Base-by-base conservation (phyloP, 192 early-diverging fungal species). In the Coemansia sp. region DNA sequence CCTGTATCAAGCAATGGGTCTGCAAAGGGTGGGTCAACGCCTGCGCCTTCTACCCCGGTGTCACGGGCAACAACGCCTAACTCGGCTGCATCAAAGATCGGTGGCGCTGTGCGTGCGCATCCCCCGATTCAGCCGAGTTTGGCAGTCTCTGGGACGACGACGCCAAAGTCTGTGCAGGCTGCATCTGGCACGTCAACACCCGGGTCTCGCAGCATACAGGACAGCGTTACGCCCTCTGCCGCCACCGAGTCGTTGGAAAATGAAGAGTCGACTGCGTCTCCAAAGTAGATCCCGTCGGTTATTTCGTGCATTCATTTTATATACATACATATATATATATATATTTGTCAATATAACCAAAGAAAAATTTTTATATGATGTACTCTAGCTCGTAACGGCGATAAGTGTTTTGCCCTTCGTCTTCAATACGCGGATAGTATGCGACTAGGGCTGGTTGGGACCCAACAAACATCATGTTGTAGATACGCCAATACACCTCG, bases 401-500 rank as follows among this genome's bases (percentile, higher is more conserved):
- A 64, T 92, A 99, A 14, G 61, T 85, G 71, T 95, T 95, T 14
- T 82, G 56, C 7, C 77, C 85, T 62, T 93, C 90, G 70, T 92
- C 85, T 62, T 97, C 95, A 38, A 98, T 88, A 22, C 91, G 74
- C 14, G 97, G 96, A 64, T 97, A 99, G 61, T 84, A 97, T 4
- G 95, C 88, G 28, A 97, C 93, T 51, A 98, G 75, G 7, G 91
- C 89, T 56, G 95, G 96, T 78, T 98, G 96, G 29, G 87, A 79
- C 5, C 87, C 90, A 64, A 99, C 92, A 65, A 97, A 98, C 69
- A 96, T 71, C 70, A 91, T 91, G 77, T 99, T 99, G 84, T 95
- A 99, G 67, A 99, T 93, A 67, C 92, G 96, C 97, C 97, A 99
- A 76, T 99, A 99, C 17, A 98, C 90, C 73, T 98, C 95, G 17